Base-by-base conservation (phyloP, 2,329 filamentous ascomycete species). In the Fusarium chuoi region DNA sequence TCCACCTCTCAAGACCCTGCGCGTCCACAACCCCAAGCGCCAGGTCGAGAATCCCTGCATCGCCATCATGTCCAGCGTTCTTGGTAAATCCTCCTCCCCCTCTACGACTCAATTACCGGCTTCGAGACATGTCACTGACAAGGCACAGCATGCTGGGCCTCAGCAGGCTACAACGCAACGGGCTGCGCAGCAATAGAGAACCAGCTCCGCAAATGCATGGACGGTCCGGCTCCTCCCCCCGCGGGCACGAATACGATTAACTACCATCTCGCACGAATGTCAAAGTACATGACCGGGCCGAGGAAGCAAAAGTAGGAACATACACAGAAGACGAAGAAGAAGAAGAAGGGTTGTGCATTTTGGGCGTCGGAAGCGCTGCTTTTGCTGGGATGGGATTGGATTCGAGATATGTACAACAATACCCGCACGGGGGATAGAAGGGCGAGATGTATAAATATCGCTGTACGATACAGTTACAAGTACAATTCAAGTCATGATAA, bases 181-280 rank as follows among this genome's bases (percentile, higher is more conserved):
- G 89, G 89, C 42, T 92, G 90, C 80, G 85, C 86, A 30, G 85
- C 86, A 46, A 80, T 92, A 74, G 90, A 92, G 82, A 86, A 86
- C 63, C 86, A 89, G 60, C 84, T 93, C 68, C 88, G 91, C 35
- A 82, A 83, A 38, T 93, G 91, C 84, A 98, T 98, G 94, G 96
- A 98, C 85, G 89, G 89, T 63, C 91, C 92, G 71, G 90, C 79
- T 87, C 86, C 82, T 67, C 78, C 83, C 48, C 77, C 83, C 18
- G 80, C 82, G 58, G 79, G 81, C 38, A 89, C 90, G 81, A 94
- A 92, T 85, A 96, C 91, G 82, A 95, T 98, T 89, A 98, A 98
- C 85, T 95, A 95, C 87, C 95, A 98, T 82, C 86, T 98, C 48
- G 89, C 89, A 75, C 90, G 96, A 86, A 97, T 86, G 89, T 92